Evolutionary conservation across 2,329 filamentous ascomycete genomes (phyloP).

Genomic region (Passalora sequoiae): DNA sequence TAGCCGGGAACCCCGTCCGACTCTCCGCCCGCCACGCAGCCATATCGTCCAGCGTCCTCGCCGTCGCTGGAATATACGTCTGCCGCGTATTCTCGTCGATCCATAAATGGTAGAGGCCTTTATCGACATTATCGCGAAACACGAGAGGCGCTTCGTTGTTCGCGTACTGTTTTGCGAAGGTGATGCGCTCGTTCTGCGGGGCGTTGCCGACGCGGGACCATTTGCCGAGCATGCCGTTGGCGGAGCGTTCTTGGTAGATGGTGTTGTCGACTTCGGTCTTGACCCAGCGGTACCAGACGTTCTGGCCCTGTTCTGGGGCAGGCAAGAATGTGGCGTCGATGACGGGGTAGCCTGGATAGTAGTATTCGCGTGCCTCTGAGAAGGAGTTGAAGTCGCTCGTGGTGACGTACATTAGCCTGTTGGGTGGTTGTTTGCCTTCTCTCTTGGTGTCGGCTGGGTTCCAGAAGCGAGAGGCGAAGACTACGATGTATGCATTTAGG

Average conservation of each 20-base stretch:
- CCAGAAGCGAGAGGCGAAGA: conserved; percentile 17
- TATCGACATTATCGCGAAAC: conserved; percentile 20
- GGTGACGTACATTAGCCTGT: conserved; percentile 18
- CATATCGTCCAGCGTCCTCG: conserved; percentile 17
- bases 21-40: conserved; percentile 14
- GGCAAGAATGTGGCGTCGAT: conserved; percentile 19
- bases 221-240: conserved; percentile 14
- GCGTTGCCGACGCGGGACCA: conserved; percentile 17
- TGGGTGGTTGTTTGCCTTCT: conserved; percentile 14
- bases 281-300: conserved; percentile 20
- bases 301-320: conserved; percentile 9
- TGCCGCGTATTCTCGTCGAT: conserved; percentile 20
- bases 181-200: conserved; percentile 12
- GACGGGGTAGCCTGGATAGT: conserved; percentile 16
- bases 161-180: conserved; percentile 14
- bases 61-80: conserved; percentile 17
- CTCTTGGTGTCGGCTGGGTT: conserved; percentile 10
- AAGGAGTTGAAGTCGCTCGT: conserved; percentile 18
- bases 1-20: conserved; percentile 15
- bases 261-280: conserved; percentile 16
- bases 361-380: conserved; percentile 16
- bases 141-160: conserved; percentile 19
- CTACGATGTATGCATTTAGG: conserved; percentile 11
- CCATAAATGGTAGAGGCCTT: conserved; percentile 18
- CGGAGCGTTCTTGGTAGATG: conserved; percentile 18